A percentile compares a stretch with the other conserved stretches of the same genome.
phyloP scores from a whole-genome alignment of 2,329 filamentous ascomycete genomes.

The Scedosporium boydii region DNA sequence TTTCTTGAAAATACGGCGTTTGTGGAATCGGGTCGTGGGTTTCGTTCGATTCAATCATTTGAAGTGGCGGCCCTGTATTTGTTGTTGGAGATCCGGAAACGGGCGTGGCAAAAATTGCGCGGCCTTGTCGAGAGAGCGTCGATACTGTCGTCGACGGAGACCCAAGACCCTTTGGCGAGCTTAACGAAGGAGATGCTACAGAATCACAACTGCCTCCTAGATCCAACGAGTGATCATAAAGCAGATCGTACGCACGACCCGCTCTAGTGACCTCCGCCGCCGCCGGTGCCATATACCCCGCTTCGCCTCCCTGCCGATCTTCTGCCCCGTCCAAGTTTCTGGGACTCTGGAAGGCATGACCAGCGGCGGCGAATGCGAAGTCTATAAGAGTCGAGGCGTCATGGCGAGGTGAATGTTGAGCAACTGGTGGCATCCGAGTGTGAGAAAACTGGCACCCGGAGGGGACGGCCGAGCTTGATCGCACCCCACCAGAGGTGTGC shows the following conservation, averaged over 20 bases:
- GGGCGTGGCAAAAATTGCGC: background rate
- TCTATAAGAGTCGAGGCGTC: background rate
- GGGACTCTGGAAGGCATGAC: background rate
- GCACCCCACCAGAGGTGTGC: no score
- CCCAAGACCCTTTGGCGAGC: background rate
- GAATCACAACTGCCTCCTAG: background rate
- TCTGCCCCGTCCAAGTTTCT: background rate
- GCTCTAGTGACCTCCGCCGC: no score
- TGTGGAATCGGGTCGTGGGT: background rate
- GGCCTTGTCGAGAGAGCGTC: background rate
- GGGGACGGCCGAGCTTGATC: background rate
- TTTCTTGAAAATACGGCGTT: background rate
- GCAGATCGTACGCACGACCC: no score
- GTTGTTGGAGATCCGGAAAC: no score
- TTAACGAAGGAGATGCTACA: background rate
- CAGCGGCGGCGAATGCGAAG: background rate
- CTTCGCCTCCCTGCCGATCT: background rate
- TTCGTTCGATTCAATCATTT: background rate
- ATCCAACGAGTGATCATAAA: background rate
- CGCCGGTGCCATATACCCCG: background rate
- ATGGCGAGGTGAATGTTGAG: background rate
- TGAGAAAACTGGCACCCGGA: background rate
- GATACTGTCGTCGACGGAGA: background rate
- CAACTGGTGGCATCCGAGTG: background rate
- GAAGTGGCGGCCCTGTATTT: no score